Base-by-base conservation (phyloP, 208 protist genomes). In the Trypanosoma lewisi region DNA sequence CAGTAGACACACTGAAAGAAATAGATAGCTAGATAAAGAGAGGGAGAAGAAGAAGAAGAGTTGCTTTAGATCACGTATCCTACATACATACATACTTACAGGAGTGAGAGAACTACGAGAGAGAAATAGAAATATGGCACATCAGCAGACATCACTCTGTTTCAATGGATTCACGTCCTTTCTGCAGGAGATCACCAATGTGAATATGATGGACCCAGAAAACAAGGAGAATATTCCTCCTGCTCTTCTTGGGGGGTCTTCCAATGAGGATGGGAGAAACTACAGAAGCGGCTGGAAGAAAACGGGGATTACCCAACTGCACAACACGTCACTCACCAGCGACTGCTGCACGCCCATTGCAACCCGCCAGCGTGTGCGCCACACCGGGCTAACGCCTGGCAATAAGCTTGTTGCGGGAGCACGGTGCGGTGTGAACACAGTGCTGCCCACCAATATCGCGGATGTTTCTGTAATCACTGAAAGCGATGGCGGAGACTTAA, bases 151-250 rank as follows among this genome's bases (percentile, higher is more conserved):
- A 16, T 23, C 44, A 7, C 25, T 51, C 33, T 47, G 44, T 23
- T 62, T 73, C 23, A 53, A 66, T 39, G 30, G 34, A 16, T 67
- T 67, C 21, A 44, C 59, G 14, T 41, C 67, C 4, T 67, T 73
- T 25, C 27, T 73, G 39, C 67, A 67, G 44, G 67, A 73, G 17
- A 62, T 73, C 31, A 73, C 59, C 2, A 73, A 73, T 28, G 57
- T 47, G 7, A 49, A 16, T 49, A 36, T 28, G 4, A 16, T 51
- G 3, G 21, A 14, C 28, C 5, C 2, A 2, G 67, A 73, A 27
- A 67, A 73, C 30, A 73, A 73, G 44, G 67, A 73, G 39, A 73
- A 73, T 34, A 56, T 73, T 31, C 58, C 49, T 16, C 67, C 67
- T 27, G 63, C 30, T 44, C 30, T 45, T 60, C 28, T 58, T 44